Conservation (phyloP, 2,329 filamentous ascomycete species). For the Exophiala phaeomuriformis region DNA sequence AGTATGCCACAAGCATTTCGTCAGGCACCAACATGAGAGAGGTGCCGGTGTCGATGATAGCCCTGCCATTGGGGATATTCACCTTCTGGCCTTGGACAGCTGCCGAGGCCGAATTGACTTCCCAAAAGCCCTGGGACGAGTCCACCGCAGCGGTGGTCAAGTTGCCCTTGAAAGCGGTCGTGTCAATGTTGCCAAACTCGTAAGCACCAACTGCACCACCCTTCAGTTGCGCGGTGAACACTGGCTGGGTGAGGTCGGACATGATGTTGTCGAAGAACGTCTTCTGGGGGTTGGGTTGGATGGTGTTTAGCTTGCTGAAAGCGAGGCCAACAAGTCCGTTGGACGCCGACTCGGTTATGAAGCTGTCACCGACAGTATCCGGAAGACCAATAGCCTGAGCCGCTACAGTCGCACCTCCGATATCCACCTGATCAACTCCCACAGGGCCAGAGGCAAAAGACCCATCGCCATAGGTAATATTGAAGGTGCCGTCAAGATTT, state of each 20-base stretch:
- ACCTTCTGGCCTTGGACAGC: constrained; percentile 44
- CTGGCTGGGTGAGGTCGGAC: constrained; percentile 52
- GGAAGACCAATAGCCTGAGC: constrained; percentile 63
- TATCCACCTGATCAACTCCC: constrained; percentile 59
- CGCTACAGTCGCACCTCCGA: constrained; percentile 57
- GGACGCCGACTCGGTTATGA: constrained; percentile 52
- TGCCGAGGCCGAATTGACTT: constrained; percentile 54
- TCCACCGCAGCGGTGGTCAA: constrained; percentile 59
- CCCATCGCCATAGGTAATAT: constrained; percentile 62
- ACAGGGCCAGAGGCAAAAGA: constrained; percentile 57
- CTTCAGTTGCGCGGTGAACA: constrained; percentile 65
- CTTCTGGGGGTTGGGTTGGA: constrained; percentile 55
- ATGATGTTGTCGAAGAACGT: constrained; percentile 69
- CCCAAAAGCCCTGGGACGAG: constrained; percentile 60
- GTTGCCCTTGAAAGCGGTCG: constrained; percentile 53
- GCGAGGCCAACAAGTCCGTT: constrained; percentile 65
- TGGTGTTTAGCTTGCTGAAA: constrained; percentile 59
- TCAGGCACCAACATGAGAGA: constrained; percentile 57
- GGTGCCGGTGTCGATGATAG: constrained; percentile 63
- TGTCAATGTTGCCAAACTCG: constrained; percentile 66
- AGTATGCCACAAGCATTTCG: constrained; percentile 54
- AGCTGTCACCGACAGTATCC: constrained; percentile 50
- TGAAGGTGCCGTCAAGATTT: constrained; percentile 48
- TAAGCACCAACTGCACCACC: constrained; percentile 56
- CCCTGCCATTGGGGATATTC: constrained; percentile 32